Conservation (phyloP, 1,139 yeast species). For the Geotrichum phurueaensis region DNA sequence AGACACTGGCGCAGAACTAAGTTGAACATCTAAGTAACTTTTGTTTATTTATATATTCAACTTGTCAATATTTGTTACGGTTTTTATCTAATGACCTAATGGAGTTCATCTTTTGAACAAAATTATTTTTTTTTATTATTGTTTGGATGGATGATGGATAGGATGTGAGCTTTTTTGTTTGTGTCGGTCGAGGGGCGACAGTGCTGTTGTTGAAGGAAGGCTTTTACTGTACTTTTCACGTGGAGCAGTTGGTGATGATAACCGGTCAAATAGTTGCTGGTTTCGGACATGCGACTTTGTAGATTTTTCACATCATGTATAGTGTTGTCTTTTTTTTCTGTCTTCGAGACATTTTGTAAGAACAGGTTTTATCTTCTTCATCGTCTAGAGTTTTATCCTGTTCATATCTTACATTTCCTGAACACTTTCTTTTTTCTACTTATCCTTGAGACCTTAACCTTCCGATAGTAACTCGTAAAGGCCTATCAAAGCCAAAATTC, state of each 20-base stretch:
- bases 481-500: not conserved
- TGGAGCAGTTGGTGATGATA: not conserved
- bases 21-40: constrained; percentile 76
- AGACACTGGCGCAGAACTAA: constrained; percentile 99
- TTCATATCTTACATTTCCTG: not conserved
- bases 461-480: not conserved
- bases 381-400: not conserved
- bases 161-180: not conserved
- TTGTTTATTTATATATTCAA: constrained; percentile 4
- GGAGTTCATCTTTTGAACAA: not conserved
- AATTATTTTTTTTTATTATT: not conserved
- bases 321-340: not conserved
- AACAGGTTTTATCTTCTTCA: not conserved
- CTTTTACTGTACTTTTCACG: not conserved
- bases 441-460: not conserved
- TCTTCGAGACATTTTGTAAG: not conserved
- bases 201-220: not conserved
- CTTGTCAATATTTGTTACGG: constrained; percentile 5
- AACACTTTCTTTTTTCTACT: not conserved
- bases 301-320: not conserved
- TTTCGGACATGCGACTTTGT: not conserved
- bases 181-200: not conserved
- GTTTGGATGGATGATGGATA: not conserved
- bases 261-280: not conserved
- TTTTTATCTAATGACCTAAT: constrained; percentile 8